These are phyloP conservation scores for Myxozyma neotropica DNA, from an alignment of 805 yeast genomes.

Conservation along the genomic window DNA sequence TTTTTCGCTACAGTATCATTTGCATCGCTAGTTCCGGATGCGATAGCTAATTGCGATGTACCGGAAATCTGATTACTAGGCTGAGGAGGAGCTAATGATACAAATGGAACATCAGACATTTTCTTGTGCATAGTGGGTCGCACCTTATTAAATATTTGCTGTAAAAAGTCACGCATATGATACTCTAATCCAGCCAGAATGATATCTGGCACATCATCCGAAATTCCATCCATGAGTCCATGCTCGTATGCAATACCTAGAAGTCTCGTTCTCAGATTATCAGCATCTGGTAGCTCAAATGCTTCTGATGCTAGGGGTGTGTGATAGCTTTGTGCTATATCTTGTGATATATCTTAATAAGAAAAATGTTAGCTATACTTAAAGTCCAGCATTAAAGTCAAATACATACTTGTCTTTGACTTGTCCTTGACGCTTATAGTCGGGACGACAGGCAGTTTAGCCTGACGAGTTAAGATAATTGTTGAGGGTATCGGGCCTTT, in stretches of 20 bases:
- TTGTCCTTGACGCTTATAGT: constrained; percentile 50
- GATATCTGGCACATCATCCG: constrained; percentile 75
- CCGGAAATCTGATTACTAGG: background rate
- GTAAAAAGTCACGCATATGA: constrained; percentile 73
- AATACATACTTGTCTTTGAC: constrained; percentile 29
- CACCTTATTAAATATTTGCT: constrained; percentile 71
- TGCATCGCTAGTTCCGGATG: background rate
- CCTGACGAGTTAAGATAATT: constrained; percentile 46
- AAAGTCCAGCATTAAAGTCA: background rate
- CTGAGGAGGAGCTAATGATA: constrained; percentile 1
- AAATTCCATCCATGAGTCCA: constrained; percentile 82
- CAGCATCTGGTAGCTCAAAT: constrained; percentile 81
- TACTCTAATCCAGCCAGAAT: constrained; percentile 78
- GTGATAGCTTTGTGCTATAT: constrained; percentile 80
- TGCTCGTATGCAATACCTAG: constrained; percentile 84
- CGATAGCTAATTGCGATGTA: background rate
- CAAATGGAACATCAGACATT: constrained; percentile 28
- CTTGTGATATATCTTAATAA: constrained; percentile 74
- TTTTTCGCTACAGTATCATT: background rate
- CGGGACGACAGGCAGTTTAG: constrained; percentile 82
- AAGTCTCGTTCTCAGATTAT: constrained; percentile 66
- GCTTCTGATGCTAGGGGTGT: constrained; percentile 77
- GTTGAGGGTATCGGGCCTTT: constrained; percentile 51
- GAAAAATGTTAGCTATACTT: background rate
- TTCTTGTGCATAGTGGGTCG: constrained; percentile 56